Evolutionary conservation across 148 eudicot species (phyloP).

Genomic region (Persicaria tinctoria): DNA sequence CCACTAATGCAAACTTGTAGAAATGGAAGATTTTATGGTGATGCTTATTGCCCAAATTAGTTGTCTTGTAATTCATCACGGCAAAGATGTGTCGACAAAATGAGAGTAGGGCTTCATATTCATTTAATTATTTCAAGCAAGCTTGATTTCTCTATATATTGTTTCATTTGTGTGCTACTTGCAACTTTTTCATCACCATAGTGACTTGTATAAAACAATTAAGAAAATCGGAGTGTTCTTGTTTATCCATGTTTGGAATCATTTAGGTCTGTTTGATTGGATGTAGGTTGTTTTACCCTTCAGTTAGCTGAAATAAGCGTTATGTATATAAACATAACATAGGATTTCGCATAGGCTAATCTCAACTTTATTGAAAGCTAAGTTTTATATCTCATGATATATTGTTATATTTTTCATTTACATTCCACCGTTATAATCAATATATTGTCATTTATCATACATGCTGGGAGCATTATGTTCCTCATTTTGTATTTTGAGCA

Average conservation of each 20-base stretch:
- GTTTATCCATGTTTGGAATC: not conserved
- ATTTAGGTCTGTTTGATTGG: too few species aligned
- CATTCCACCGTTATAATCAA: too few species aligned
- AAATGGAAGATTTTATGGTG: not conserved
- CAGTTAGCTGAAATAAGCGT: too few species aligned
- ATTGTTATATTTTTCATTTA: too few species aligned
- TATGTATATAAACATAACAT: too few species aligned
- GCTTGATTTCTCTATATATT: not conserved
- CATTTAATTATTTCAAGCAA: not conserved
- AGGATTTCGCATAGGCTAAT: too few species aligned
- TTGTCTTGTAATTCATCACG: not conserved
- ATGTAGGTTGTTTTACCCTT: too few species aligned
- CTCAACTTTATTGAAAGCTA: too few species aligned
- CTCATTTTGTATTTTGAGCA: too few species aligned
- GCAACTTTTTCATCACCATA: not conserved
- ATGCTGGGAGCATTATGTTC: too few species aligned
- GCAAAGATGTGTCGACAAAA: not conserved
- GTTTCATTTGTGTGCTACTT: not conserved
- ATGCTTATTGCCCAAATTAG: not conserved
- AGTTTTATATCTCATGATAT: too few species aligned
- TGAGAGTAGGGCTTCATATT: conserved; percentile 4
- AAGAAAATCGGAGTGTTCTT: not conserved
- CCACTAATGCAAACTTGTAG: not conserved
- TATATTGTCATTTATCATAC: too few species aligned
- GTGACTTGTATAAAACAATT: not conserved